Percentiles rank a stretch among this genome's conserved stretches.
phyloP scores from a whole-genome alignment of 2,329 filamentous ascomycete species.

The Diaporthe sp. region DNA sequence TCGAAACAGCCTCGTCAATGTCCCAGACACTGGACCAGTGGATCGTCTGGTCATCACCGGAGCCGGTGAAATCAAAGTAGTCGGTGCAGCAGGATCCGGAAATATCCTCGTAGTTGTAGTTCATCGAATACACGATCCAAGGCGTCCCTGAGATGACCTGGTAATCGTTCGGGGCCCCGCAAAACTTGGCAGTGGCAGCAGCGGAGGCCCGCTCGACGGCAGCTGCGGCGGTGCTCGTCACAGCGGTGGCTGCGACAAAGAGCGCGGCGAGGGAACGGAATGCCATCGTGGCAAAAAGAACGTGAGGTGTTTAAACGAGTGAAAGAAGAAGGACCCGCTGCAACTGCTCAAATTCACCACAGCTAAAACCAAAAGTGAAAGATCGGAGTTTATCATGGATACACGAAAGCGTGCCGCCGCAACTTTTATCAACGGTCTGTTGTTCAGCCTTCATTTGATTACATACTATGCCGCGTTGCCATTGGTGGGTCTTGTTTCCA shows the following conservation, averaged over 20 bases:
- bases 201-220: slow-evolving; percentile 14
- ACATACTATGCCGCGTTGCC: not conserved
- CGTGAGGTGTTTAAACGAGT: not conserved
- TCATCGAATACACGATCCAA: slow-evolving; percentile 62
- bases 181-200: slow-evolving; percentile 40
- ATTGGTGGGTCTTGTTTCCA: slow-evolving; percentile 34
- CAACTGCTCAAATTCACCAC: not conserved
- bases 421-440: not conserved
- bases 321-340: not conserved
- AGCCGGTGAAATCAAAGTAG: slow-evolving; percentile 53
- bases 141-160: slow-evolving; percentile 54
- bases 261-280: slow-evolving; percentile 25
- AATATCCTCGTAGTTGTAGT: slow-evolving; percentile 57
- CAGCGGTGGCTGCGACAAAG: slow-evolving; percentile 24
- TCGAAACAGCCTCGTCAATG: slow-evolving; percentile 53
- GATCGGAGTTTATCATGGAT: too few species aligned
- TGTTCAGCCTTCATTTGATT: not conserved
- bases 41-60: slow-evolving; percentile 50
- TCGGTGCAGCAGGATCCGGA: slow-evolving; percentile 57
- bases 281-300: slow-evolving; percentile 31
- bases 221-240: not conserved
- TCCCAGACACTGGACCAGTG: slow-evolving; percentile 56
- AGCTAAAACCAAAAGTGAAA: not conserved
- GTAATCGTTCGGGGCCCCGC: slow-evolving; percentile 47
- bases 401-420: not conserved